A percentile compares a stretch with the other conserved stretches of the same genome.
Conservation (phyloP, 2,329 filamentous ascomycete species). For the Celoporthe dispersa region DNA sequence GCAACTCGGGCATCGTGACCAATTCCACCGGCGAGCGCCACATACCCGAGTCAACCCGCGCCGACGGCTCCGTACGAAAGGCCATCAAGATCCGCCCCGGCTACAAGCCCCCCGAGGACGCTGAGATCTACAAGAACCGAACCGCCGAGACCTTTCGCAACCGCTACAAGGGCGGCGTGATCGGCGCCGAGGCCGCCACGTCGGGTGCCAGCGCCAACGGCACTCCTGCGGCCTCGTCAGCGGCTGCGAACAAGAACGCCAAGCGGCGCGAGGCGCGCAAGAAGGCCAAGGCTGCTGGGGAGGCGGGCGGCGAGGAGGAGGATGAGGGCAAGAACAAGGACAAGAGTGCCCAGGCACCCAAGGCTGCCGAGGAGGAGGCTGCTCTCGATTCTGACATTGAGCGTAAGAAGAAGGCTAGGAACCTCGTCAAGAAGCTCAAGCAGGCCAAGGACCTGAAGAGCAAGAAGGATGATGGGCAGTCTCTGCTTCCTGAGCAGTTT, state of each 20-base stretch:
- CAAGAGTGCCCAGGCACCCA: constrained; percentile 25
- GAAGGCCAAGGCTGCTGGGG: constrained; percentile 58
- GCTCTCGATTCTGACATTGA: constrained; percentile 72
- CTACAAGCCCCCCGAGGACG: constrained; percentile 92
- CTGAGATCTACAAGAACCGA: constrained; percentile 94
- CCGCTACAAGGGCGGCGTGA: constrained; percentile 44
- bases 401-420: constrained; percentile 89
- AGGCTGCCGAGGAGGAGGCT: constrained; percentile 5
- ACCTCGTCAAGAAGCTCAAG: constrained; percentile 90
- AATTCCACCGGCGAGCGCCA: constrained; percentile 82
- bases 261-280: constrained; percentile 67
- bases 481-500: constrained; percentile 88
- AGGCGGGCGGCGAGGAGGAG: constrained; percentile 51
- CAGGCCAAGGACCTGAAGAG: constrained; percentile 88
- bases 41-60: constrained; percentile 83
- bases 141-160: constrained; percentile 85
- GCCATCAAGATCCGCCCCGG: constrained; percentile 94
- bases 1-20: constrained; percentile 76
- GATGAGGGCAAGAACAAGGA: constrained; percentile 45
- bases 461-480: constrained; percentile 87
- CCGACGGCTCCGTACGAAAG: constrained; percentile 89
- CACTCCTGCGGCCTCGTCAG: constrained; percentile 39
- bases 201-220: not conserved
- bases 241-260: constrained; percentile 80
- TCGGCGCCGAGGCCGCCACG: constrained; percentile 44